Percentiles rank a stretch among this genome's conserved stretches.
Conservation (phyloP, 345 rosid genomes). For the Zanthoxylum bungeanum region DNA sequence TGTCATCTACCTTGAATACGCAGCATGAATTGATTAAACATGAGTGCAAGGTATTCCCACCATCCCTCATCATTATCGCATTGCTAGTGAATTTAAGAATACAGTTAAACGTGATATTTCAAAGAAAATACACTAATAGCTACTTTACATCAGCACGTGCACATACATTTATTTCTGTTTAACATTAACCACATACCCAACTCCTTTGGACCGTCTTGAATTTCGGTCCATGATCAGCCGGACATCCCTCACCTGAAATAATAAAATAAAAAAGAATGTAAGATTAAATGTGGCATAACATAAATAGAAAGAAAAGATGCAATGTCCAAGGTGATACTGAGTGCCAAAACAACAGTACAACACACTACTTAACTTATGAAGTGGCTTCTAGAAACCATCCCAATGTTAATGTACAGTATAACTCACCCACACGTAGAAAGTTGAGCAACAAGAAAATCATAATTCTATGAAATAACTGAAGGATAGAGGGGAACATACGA, state of each 20-base stretch:
- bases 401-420: slow-evolving; percentile 11
- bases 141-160: slow-evolving; percentile 39
- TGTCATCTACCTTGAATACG: slow-evolving; percentile 89
- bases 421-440: slow-evolving; percentile 26
- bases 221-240: slow-evolving; percentile 97
- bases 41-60: slow-evolving; percentile 88
- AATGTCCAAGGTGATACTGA: not conserved
- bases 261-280: slow-evolving; percentile 11
- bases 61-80: slow-evolving; percentile 98
- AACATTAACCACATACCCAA: slow-evolving; percentile 67
- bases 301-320: slow-evolving; percentile 1
- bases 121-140: slow-evolving; percentile 50
- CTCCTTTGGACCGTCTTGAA: slow-evolving; percentile 94
- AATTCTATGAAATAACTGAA: slow-evolving; percentile 24
- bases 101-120: slow-evolving; percentile 82
- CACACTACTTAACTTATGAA: slow-evolving; percentile 1
- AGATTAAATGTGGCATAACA: not conserved
- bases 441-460: slow-evolving; percentile 32
- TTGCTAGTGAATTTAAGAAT: slow-evolving; percentile 95
- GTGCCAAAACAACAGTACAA: slow-evolving; percentile 9
- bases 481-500: slow-evolving; percentile 19
- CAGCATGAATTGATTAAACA: slow-evolving; percentile 97
- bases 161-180: slow-evolving; percentile 14
- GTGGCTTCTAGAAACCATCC: not conserved
- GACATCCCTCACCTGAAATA: slow-evolving; percentile 88